Base-by-base conservation (phyloP, 2,329 filamentous ascomycete species). In the Fusarium napiforme region DNA sequence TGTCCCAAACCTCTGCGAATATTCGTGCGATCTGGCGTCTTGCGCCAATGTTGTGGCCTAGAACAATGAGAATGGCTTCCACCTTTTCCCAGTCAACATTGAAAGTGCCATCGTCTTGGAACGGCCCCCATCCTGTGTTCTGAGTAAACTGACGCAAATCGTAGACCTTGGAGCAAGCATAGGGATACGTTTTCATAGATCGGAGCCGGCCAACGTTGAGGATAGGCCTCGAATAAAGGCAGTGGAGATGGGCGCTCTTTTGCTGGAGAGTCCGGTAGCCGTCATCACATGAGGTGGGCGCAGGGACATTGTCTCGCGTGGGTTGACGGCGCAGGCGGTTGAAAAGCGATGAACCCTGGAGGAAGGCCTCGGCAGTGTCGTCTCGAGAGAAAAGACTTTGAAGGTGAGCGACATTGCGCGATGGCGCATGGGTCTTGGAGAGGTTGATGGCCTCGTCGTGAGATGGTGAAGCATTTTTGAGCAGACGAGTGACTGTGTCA, bases 21-120 rank as follows among this genome's bases (percentile, higher is more conserved):
- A 87, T 81, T 5, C 83, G 82, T 23, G 84, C 83, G 12, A 84
- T 81, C 15, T 86, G 79, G 18, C 84, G 82, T 72, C 88, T 87
- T 15, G 81, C 78, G 43, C 83, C 81, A 58, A 93, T 84, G 78
- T 94, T 94, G 77, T 88, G 86, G 7, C 87, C 88, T 7, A 95
- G 81, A 5, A 92, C 89, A 7, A 95, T 84, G 85, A 94, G 89
- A 60, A 94, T 88, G 14, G 92, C 90, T 81, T 95, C 93, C 16
- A 95, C 83, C 82, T 93, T 93, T 81, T 95, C 92, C 93, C 93
- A 96, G 80, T 96, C 93, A 1, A 93, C 91, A 9, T 82, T 81
- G 59, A 85, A 86, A 5, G 84, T 86, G 4, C 87, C 89, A 77
- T 95, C 92, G 56, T 88, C 83, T 77, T 87, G 83, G 76, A 93